phyloP scores from a whole-genome alignment of 495 filamentous ascomycete species.

The Cercophora samala region DNA sequence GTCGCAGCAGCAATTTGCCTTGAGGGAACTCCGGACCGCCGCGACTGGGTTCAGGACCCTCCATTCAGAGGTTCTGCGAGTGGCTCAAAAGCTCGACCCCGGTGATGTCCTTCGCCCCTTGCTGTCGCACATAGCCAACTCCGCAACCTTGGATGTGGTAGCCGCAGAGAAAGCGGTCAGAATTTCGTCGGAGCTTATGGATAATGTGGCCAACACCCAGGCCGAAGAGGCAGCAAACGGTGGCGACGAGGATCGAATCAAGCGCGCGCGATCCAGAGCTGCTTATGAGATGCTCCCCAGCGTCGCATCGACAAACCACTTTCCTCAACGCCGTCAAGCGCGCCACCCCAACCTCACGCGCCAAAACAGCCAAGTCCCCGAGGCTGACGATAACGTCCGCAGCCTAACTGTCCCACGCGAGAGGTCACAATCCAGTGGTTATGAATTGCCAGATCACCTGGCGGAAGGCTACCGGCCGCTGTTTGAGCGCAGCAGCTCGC shows the following conservation, averaged over 20 bases:
- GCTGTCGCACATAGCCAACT: not conserved
- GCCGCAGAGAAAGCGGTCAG: not conserved
- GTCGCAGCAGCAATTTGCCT: not conserved
- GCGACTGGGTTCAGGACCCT: not conserved
- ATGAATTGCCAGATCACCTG: not conserved
- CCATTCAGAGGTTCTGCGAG: not conserved
- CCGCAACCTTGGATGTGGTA: not conserved
- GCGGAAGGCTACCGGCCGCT: not conserved
- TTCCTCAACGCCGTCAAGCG: not conserved
- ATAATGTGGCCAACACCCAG: not conserved
- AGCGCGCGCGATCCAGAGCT: not conserved
- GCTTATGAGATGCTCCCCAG: not conserved
- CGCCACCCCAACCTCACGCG: not conserved
- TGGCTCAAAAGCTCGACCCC: not conserved
- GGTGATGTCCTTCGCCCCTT: not conserved
- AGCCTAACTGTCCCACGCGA: not conserved
- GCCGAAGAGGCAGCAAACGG: not conserved
- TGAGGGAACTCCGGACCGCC: not conserved
- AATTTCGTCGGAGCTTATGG: not conserved
- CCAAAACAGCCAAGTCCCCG: not conserved
- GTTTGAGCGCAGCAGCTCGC: not conserved
- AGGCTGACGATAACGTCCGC: not conserved
- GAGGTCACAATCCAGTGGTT: not conserved
- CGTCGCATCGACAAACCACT: too few species aligned
- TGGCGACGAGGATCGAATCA: not conserved